Percentiles rank a stretch among this genome's conserved stretches.
Conservation (phyloP, 768 basidiomycete genomes). For the Hypholoma fasciculare region DNA sequence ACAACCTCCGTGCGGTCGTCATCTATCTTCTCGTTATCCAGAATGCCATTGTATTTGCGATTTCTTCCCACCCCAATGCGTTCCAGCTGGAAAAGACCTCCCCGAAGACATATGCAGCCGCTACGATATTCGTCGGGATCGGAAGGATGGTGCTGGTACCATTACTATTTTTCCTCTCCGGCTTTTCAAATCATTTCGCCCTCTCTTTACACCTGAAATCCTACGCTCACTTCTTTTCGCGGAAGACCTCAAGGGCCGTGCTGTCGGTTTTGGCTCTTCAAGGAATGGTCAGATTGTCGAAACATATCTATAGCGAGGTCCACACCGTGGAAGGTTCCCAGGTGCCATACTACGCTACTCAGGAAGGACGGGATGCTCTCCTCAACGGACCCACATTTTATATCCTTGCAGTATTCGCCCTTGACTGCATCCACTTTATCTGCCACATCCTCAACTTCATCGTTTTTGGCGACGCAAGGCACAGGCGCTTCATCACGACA, state of each 20-base stretch:
- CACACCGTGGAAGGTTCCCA: background rate
- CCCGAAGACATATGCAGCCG: background rate
- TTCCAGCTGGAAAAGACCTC: background rate
- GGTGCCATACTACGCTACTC: background rate
- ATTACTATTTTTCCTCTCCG: background rate
- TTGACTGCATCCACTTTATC: background rate
- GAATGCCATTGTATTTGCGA: background rate
- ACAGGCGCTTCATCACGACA: background rate
- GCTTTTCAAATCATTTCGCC: background rate
- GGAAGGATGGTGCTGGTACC: background rate
- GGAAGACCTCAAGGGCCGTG: background rate
- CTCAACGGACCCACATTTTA: background rate
- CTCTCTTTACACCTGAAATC: background rate
- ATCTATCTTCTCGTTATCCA: background rate
- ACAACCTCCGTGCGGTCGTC: background rate
- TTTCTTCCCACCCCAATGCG: background rate
- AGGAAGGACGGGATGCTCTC: background rate
- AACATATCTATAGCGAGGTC: background rate
- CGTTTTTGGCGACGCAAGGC: background rate
- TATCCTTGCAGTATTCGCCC: background rate
- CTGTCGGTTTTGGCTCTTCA: background rate
- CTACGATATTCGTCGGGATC: background rate
- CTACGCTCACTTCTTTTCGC: background rate
- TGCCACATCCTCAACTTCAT: background rate
- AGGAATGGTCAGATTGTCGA: background rate